Evolutionary conservation across 345 rosid genomes (phyloP), one percentile per base, ranked within the genome.

Genomic region (Raphanus sativus): DNA sequence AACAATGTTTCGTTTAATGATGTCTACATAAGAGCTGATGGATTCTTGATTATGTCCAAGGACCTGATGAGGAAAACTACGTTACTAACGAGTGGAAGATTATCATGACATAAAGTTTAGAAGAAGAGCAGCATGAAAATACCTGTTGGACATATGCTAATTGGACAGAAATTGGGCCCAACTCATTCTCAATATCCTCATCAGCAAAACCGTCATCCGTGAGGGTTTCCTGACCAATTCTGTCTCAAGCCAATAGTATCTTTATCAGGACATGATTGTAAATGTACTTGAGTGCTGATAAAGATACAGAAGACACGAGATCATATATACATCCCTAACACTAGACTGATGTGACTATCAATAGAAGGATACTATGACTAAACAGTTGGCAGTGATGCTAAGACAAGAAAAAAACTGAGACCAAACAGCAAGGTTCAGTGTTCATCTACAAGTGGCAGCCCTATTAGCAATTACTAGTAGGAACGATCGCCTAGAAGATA

Each of bases 131-230:
- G 42, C 52, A 62, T 25, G 21, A 62, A 73, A 33, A 8, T 81
- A 94, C 99, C 97, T 89, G 98, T 77, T 87, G 90, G 67, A 89
- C 94, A 81, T 90, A 90, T 67, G 96, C 96, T 83, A 95, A 74
- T 62, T 95, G 99, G 54, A 90, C 99, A 69, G 86, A 42, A 32
- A 95, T 87, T 48, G 97, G 99, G 79, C 96, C 89, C 74, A 95
- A 76, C 87, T 95, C 99, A 76, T 69, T 84, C 83, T 95, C 99
- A 68, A 92, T 86, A 25, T 84, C 94, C 72, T 91, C 97, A 67
- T 93, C 96, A 70, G 88, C 90, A 71, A 77, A 83, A 75, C 85
- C 86, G 4, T 92, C 97, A 0, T 92, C 97, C 62, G 94, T 84
- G 38, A 95, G 88, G 36, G 84, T 78, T 83, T 92, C 98, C 85